Conservation (phyloP, 2,329 filamentous ascomycete genomes). For the Colletotrichum limetticola region DNA sequence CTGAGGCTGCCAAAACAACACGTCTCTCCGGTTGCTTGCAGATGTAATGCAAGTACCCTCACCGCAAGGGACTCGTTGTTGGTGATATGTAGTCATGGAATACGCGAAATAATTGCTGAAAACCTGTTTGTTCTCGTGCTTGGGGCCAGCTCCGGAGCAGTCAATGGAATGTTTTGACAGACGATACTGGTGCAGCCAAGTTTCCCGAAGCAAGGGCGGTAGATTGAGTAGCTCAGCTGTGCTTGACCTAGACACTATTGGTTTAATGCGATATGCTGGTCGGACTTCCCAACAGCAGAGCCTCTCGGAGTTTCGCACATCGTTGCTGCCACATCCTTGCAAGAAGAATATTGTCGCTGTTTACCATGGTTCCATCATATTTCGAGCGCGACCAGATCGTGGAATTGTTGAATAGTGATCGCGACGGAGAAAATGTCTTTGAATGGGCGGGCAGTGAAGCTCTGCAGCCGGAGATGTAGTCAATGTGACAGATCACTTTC, state of each 20-base stretch:
- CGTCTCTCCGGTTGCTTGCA: conserved; percentile 16
- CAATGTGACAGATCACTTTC: conserved; percentile 25
- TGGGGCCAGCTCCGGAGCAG: neutral
- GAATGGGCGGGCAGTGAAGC: neutral
- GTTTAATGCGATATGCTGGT: neutral
- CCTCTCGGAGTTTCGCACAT: neutral
- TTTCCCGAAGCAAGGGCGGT: neutral
- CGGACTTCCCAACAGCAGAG: neutral
- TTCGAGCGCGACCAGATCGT: neutral
- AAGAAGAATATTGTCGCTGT: neutral
- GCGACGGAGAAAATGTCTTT: neutral
- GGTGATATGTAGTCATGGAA: neutral
- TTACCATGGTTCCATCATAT: neutral
- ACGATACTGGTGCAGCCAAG: neutral
- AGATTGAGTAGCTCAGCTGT: neutral
- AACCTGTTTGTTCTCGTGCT: neutral
- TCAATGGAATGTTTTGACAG: neutral
- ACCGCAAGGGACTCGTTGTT: conserved; percentile 14
- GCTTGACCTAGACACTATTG: neutral
- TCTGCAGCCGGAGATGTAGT: conserved; percentile 9
- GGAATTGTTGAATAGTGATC: neutral
- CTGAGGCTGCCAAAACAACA: neutral
- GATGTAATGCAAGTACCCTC: conserved; percentile 20
- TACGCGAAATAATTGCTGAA: neutral
- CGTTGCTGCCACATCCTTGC: neutral